Evolutionary conservation across 257 asterid genomes (phyloP).

Genomic region (Apocynum venetum): DNA sequence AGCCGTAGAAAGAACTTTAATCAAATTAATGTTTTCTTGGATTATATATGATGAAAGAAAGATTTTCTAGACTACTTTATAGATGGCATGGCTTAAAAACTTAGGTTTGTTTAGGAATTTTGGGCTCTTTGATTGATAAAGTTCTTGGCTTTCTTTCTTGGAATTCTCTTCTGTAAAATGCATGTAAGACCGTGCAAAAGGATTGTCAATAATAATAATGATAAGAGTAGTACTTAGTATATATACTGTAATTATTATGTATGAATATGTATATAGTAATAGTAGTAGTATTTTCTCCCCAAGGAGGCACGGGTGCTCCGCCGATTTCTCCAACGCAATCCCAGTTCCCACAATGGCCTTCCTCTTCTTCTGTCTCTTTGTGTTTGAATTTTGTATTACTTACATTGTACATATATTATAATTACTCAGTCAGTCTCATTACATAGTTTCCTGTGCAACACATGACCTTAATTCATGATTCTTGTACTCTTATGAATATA

Average conservation of each 20-base stretch:
- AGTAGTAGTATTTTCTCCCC: constrained; percentile 10
- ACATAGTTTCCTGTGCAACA: constrained; percentile 17
- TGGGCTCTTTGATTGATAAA: constrained; percentile 18
- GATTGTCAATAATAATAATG: background rate
- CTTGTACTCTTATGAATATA: constrained; percentile 8
- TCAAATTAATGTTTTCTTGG: background rate
- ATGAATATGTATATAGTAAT: background rate
- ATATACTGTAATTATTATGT: background rate
- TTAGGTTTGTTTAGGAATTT: background rate
- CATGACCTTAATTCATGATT: constrained; percentile 13
- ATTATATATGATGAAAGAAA: background rate
- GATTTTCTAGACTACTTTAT: background rate
- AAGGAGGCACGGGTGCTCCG: constrained; percentile 43
- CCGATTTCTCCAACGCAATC: constrained; percentile 40
- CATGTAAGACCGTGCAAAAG: constrained; percentile 27
- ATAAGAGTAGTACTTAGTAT: background rate
- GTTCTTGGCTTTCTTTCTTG: constrained; percentile 9
- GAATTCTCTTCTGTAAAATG: constrained; percentile 4
- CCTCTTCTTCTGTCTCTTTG: constrained; percentile 14
- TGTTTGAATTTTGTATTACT: background rate
- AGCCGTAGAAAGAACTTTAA: background rate
- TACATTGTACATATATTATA: background rate
- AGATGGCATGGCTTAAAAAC: background rate
- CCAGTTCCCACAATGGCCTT: constrained; percentile 26
- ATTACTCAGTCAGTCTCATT: background rate